A percentile compares a stretch with the other conserved stretches of the same genome.
phyloP scores from a whole-genome alignment of 106 monocot genomes.

The Dioscorea alata region DNA sequence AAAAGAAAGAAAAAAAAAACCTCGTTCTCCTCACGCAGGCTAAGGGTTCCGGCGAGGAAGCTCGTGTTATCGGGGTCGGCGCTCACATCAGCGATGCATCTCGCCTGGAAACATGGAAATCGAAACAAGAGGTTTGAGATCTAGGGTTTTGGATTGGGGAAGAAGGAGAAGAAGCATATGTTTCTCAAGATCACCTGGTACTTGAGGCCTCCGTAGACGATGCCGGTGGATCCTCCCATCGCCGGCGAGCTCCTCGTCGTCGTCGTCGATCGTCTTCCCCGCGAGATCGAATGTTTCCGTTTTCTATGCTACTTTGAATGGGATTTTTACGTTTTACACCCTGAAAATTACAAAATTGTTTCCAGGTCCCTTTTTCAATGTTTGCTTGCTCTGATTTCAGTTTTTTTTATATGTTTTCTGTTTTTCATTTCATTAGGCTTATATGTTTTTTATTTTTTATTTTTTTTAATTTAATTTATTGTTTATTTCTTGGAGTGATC shows the following conservation, averaged over 20 bases:
- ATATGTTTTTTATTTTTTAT: too few relatives aligned
- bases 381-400: too few relatives aligned
- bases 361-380: too few relatives aligned
- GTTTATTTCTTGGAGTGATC: too few relatives aligned
- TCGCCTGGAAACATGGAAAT: slow-evolving; percentile 38
- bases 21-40: slow-evolving; percentile 93
- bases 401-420: too few relatives aligned
- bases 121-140: neutral
- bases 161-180: neutral
- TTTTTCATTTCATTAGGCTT: too few relatives aligned
- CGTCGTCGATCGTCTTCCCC: too few relatives aligned
- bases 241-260: slow-evolving; percentile 3
- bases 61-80: slow-evolving; percentile 65
- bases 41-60: slow-evolving; percentile 95
- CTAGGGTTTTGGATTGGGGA: neutral
- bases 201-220: slow-evolving; percentile 97
- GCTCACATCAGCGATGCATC: slow-evolving; percentile 88
- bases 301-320: too few relatives aligned
- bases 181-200: slow-evolving; percentile 54
- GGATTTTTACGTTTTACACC: too few relatives aligned
- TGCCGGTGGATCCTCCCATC: slow-evolving; percentile 69
- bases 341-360: too few relatives aligned
- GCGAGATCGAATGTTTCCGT: too few relatives aligned
- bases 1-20: slow-evolving; percentile 5
- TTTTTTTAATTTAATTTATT: too few relatives aligned